These are phyloP conservation scores for Udeniomyces megalosporus DNA, from an alignment of 768 basidiomycete genomes.

Conservation along the genomic window DNA sequence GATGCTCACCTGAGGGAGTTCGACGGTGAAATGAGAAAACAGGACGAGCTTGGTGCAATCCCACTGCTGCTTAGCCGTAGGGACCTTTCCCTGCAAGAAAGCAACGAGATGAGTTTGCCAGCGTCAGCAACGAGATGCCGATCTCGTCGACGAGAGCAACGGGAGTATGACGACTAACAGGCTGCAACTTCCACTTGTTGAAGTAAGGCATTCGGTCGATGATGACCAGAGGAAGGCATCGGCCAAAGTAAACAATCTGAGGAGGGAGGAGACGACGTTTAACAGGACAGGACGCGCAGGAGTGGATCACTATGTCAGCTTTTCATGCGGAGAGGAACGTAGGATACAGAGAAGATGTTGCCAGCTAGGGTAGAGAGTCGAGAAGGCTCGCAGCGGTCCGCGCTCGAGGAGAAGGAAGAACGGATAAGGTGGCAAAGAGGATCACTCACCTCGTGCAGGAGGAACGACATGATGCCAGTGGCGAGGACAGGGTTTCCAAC, in stretches of 20 bases:
- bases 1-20: constrained; percentile 60
- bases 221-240: constrained; percentile 86
- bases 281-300: background rate
- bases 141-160: background rate
- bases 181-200: constrained; percentile 81
- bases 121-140: background rate
- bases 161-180: constrained; percentile 30
- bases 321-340: background rate
- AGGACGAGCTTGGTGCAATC: constrained; percentile 88
- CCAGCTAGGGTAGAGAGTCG: too few relatives aligned
- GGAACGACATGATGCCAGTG: constrained; percentile 80
- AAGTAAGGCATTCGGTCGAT: constrained; percentile 91
- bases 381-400: too few relatives aligned
- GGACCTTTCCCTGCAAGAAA: constrained; percentile 42
- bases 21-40: constrained; percentile 87
- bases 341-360: background rate
- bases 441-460: constrained; percentile 72
- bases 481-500: constrained; percentile 81
- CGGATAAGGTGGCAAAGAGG: background rate
- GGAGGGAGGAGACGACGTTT: background rate
- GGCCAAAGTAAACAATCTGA: constrained; percentile 90
- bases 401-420: background rate
- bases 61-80: constrained; percentile 72
- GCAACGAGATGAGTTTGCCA: background rate
- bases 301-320: background rate